Base-by-base conservation (phyloP, 306 rosid genomes). In the Dalbergia oliveri region DNA sequence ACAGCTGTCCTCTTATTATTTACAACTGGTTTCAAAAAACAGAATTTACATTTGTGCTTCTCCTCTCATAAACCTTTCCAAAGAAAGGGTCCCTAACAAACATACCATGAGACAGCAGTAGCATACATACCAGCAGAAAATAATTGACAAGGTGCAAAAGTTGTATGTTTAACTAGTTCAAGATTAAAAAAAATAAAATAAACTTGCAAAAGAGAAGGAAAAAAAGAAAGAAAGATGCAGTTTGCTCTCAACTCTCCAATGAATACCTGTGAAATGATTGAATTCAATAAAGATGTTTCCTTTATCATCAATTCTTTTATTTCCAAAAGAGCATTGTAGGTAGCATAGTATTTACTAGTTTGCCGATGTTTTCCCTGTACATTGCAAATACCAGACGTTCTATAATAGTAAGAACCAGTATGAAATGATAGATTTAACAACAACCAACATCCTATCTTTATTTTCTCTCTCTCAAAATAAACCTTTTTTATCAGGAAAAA, bases 271-370 rank as follows among this genome's bases (percentile, higher is more conserved):
- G 96, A 93, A 87, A 85, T 89, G 80, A 93, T 85, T 3, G 99
- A 95, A 87, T 91, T 93, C 90, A 95, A 75, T 44, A 95, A 88
- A 67, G 99, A 95, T 66, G 87, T 87, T 88, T 95, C 98, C 88
- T 93, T 95, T 26, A 88, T 69, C 97, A 93, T 93, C 92, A 93
- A 78, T 61, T 91, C 98, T 85, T 95, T 95, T 41, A 89, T 95
- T 88, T 95, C 98, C 92, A 91, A 81, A 33, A 93, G 94, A 73
- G 98, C 92, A 85, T 95, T 95, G 84, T 89, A 90, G 26, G 98
- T 93, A 43, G 92, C 90, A 83, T 93, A 95, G 70, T 84, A 87
- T 87, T 89, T 91, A 66, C 87, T 92, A 39, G 99, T 95, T 74
- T 93, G 97, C 63, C 82, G 84, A 84, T 86, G 97, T 69, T 90